phyloP scores from a whole-genome alignment of 140 eudicot genomes.

The Oenanthe javanica region DNA sequence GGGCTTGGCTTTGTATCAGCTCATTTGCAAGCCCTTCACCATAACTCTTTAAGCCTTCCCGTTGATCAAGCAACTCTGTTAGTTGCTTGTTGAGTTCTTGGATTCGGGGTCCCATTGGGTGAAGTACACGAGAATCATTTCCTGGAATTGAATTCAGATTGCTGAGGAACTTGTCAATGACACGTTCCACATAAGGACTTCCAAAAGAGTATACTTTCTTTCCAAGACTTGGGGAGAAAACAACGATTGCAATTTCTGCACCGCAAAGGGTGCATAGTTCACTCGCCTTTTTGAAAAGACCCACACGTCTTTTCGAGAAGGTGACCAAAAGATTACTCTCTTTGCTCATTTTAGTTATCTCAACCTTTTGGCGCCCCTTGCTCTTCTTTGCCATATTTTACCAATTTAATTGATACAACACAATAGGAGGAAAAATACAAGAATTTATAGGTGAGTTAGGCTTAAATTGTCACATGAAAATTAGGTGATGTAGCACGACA shows the following conservation, averaged over 20 bases:
- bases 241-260: background rate
- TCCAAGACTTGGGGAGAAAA: conserved; percentile 6
- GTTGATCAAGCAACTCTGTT: conserved; percentile 1
- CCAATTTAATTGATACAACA: no score
- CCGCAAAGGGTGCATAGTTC: background rate
- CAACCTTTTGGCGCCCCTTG: background rate
- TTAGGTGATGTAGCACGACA: no score
- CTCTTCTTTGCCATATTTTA: background rate
- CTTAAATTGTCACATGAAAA: no score
- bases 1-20: conserved; percentile 8
- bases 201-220: conserved; percentile 10
- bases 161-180: background rate
- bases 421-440: no score
- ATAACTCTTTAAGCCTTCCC: conserved; percentile 21
- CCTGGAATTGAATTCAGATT: background rate
- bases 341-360: background rate
- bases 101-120: conserved; percentile 14
- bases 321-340: background rate
- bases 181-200: background rate
- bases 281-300: background rate
- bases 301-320: background rate
- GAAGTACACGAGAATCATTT: no score
- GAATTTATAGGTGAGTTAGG: no score
- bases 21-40: conserved; percentile 19
- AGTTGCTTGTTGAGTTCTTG: conserved; percentile 29